These are phyloP conservation scores for Penicillium sp. DNA, from an alignment of 2,329 filamentous ascomycete species.

Conservation along the genomic window DNA sequence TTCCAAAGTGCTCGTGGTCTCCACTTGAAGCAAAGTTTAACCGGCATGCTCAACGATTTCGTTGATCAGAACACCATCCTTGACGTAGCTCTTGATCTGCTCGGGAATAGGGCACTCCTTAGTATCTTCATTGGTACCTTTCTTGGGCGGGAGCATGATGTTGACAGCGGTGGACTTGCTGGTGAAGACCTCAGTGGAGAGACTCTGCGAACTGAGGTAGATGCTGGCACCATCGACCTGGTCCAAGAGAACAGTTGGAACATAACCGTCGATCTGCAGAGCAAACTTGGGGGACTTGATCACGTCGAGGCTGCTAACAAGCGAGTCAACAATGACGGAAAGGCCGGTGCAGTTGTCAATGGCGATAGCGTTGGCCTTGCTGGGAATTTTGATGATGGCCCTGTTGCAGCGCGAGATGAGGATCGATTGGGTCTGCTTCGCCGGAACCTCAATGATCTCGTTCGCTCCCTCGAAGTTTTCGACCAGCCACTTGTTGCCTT, in stretches of 20 bases:
- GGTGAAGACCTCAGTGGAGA: slow-evolving; percentile 75
- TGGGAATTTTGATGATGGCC: slow-evolving; percentile 79
- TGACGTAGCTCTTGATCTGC: slow-evolving; percentile 79
- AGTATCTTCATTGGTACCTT: slow-evolving; percentile 69
- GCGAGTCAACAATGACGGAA: slow-evolving; percentile 79
- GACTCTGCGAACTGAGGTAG: slow-evolving; percentile 77
- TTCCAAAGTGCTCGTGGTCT: background rate
- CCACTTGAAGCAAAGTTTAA: slow-evolving; percentile 39
- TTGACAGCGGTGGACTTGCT: slow-evolving; percentile 87
- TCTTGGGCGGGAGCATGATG: slow-evolving; percentile 69
- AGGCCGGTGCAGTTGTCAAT: slow-evolving; percentile 84
- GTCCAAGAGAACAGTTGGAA: slow-evolving; percentile 86
- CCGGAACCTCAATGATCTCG: slow-evolving; percentile 73
- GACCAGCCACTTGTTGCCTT: slow-evolving; percentile 90
- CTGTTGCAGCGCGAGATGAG: slow-evolving; percentile 90
- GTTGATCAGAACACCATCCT: slow-evolving; percentile 71
- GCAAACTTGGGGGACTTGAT: slow-evolving; percentile 95
- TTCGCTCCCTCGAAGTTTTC: slow-evolving; percentile 84
- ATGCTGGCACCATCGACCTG: slow-evolving; percentile 86
- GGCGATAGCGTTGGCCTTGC: slow-evolving; percentile 95
- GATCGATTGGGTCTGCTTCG: slow-evolving; percentile 78
- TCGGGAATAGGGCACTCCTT: slow-evolving; percentile 82
- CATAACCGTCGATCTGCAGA: slow-evolving; percentile 78
- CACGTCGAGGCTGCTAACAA: slow-evolving; percentile 87
- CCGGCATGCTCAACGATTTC: slow-evolving; percentile 96